These are phyloP conservation scores for Gossypium arboreum DNA, from an alignment of 345 rosid genomes.

Conservation along the genomic window DNA sequence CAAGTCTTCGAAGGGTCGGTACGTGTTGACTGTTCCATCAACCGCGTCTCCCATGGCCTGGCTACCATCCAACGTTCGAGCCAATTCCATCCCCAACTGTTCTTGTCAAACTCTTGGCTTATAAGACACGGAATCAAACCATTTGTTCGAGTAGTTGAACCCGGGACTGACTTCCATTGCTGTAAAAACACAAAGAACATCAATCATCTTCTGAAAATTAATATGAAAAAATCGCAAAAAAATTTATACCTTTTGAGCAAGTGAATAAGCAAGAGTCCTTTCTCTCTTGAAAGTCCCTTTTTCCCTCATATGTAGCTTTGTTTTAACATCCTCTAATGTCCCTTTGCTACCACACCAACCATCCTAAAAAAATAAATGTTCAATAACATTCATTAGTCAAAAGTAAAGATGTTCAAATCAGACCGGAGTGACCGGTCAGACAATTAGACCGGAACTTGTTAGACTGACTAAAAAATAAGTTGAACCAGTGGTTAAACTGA, in stretches of 20 bases:
- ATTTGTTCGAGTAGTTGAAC: constrained; percentile 24
- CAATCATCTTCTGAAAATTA: background rate
- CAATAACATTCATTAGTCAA: too few species aligned
- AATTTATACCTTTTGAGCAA: constrained; percentile 68
- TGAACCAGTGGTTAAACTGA: too few species aligned
- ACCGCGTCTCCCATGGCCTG: constrained; percentile 89
- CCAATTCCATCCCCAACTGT: constrained; percentile 97
- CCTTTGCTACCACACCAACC: constrained; percentile 98
- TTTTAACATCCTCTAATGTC: constrained; percentile 67
- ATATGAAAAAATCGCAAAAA: background rate
- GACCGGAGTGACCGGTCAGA: too few species aligned
- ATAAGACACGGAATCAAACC: constrained; percentile 34
- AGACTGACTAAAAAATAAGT: too few species aligned
- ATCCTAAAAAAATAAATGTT: constrained; percentile 39
- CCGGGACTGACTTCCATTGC: constrained; percentile 74
- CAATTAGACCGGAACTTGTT: too few species aligned
- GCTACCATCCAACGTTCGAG: constrained; percentile 99
- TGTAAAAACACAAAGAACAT: constrained; percentile 15
- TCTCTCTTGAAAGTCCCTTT: constrained; percentile 93
- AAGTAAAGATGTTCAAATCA: too few species aligned
- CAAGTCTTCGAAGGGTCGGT: constrained; percentile 30
- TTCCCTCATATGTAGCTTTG: constrained; percentile 75
- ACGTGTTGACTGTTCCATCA: constrained; percentile 58
- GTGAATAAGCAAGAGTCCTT: constrained; percentile 84
- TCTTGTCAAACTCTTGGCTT: constrained; percentile 64